phyloP scores from a whole-genome alignment of 139 green algal species.

The Chlorella sp. region DNA sequence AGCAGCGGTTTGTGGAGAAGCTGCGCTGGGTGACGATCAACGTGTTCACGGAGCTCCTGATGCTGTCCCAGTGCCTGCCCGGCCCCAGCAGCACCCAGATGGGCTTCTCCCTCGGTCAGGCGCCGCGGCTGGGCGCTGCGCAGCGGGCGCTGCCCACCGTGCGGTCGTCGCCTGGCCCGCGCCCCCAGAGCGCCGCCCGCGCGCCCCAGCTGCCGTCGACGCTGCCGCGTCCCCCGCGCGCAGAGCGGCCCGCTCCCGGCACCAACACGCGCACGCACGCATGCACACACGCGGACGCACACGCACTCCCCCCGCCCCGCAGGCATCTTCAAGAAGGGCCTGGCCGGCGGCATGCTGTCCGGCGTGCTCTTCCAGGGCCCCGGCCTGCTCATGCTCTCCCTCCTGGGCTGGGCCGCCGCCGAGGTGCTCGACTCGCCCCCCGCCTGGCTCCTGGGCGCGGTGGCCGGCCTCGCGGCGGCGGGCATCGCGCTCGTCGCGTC shows the following conservation, averaged over 20 bases:
- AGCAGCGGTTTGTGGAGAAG: constrained; percentile 67
- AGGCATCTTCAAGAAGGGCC: constrained; percentile 82
- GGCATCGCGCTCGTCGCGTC: constrained; percentile 78
- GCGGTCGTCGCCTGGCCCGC: too few relatives aligned
- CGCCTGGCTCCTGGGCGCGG: constrained; percentile 54
- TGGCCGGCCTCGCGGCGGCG: constrained; percentile 42
- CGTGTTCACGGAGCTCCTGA: constrained; percentile 90
- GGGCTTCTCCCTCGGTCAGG: constrained; percentile 33
- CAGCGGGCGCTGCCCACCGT: too few relatives aligned
- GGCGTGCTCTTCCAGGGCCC: constrained; percentile 92
- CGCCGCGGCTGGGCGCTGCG: too few relatives aligned
- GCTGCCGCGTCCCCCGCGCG: too few relatives aligned
- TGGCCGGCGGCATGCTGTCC: constrained; percentile 68
- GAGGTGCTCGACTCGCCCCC: constrained; percentile 51
- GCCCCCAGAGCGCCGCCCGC: too few relatives aligned
- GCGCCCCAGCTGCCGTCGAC: too few relatives aligned
- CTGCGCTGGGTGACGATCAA: constrained; percentile 74
- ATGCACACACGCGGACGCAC: too few relatives aligned
- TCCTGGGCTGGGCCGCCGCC: constrained; percentile 72
- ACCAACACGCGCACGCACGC: too few relatives aligned
- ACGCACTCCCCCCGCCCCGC: too few relatives aligned
- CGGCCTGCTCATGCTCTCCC: constrained; percentile 79
- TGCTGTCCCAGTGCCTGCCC: constrained; percentile 86
- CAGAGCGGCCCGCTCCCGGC: too few relatives aligned
- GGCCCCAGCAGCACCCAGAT: constrained; percentile 87